A percentile compares a stretch with the other conserved stretches of the same genome.
These are phyloP conservation scores for Agarophyton chilense DNA, from an alignment of 23 red algal genomes.

Conservation along the genomic window DNA sequence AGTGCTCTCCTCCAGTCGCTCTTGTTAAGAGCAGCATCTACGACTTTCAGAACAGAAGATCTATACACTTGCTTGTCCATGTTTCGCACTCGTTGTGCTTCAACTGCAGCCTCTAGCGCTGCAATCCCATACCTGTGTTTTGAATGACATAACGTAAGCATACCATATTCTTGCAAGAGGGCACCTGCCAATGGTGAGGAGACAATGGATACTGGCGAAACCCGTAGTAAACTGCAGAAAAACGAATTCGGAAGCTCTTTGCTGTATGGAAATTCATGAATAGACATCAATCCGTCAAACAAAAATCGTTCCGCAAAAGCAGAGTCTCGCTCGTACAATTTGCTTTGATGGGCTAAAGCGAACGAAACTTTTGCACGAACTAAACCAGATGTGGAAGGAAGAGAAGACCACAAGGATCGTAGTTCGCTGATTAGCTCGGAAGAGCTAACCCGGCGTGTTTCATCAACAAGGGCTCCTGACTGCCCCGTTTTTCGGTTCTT, in stretches of 20 bases:
- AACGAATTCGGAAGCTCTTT: conserved; percentile 48
- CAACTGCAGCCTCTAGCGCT: conserved; percentile 66
- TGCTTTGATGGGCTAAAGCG: conserved; percentile 61
- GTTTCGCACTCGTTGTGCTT: conserved; percentile 39
- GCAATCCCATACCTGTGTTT: conserved; percentile 81
- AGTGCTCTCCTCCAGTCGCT: conserved; percentile 71
- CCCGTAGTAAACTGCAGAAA: conserved; percentile 29
- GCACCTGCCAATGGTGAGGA: conserved; percentile 49
- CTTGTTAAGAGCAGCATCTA: conserved; percentile 47
- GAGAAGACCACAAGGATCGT: conserved; percentile 50
- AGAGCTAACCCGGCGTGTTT: conserved; percentile 58
- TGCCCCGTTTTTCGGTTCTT: conserved; percentile 21
- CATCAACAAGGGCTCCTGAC: conserved; percentile 48
- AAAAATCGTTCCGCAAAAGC: conserved; percentile 70
- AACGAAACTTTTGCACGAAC: conserved; percentile 54
- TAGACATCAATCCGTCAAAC: conserved; percentile 61
- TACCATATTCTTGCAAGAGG: conserved; percentile 61
- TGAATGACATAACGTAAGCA: conserved; percentile 30
- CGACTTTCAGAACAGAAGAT: conserved; percentile 36
- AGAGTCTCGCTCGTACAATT: conserved; percentile 38
- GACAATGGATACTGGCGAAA: conserved; percentile 59
- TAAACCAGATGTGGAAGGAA: conserved; percentile 46
- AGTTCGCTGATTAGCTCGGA: conserved; percentile 62
- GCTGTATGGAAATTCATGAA: conserved; percentile 24
- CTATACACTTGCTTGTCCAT: conserved; percentile 44